phyloP scores from a whole-genome alignment of 257 asterid species.

The Scutellaria barbata region DNA sequence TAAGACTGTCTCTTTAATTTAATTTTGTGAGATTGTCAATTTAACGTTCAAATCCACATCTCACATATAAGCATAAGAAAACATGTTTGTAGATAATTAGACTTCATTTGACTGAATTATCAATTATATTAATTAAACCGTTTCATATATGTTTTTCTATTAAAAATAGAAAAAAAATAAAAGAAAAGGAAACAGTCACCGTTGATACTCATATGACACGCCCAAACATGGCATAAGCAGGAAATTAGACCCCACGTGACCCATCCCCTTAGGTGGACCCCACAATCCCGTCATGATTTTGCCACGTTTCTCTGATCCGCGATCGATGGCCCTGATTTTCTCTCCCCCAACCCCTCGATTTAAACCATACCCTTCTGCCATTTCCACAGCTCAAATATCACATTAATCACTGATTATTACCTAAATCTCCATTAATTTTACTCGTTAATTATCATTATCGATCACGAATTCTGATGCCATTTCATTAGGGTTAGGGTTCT shows the following conservation, averaged over 20 bases:
- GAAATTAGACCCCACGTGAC: constrained; percentile 31
- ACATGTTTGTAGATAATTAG: too few species aligned
- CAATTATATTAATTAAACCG: too few species aligned
- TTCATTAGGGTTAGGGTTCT: constrained; percentile 36
- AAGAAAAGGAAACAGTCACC: constrained; percentile 55
- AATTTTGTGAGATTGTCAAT: too few species aligned
- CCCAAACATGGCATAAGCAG: constrained; percentile 8
- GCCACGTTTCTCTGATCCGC: constrained; percentile 13
- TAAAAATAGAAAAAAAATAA: constrained; percentile 26
- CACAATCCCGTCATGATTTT: constrained; percentile 7
- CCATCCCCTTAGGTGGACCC: constrained; percentile 30
- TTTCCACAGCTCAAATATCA: constrained; percentile 15
- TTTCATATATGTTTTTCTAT: too few species aligned
- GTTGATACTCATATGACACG: constrained; percentile 1
- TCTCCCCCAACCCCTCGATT: constrained; percentile 29
- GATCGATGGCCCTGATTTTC: constrained; percentile 36
- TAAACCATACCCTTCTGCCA: constrained; percentile 8
- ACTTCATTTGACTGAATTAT: too few species aligned
- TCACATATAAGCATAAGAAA: too few species aligned
- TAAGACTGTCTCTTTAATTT: too few species aligned
- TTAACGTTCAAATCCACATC: too few species aligned
- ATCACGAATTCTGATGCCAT: neutral
- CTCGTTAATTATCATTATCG: constrained; percentile 5
- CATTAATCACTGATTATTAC: constrained; percentile 10
- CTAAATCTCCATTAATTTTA: constrained; percentile 19